Percentiles rank a stretch among this genome's conserved stretches.
Evolutionary conservation across 192 early-diverging fungal genomes (phyloP).

Genomic region (Lunasporangiospora selenospora): DNA sequence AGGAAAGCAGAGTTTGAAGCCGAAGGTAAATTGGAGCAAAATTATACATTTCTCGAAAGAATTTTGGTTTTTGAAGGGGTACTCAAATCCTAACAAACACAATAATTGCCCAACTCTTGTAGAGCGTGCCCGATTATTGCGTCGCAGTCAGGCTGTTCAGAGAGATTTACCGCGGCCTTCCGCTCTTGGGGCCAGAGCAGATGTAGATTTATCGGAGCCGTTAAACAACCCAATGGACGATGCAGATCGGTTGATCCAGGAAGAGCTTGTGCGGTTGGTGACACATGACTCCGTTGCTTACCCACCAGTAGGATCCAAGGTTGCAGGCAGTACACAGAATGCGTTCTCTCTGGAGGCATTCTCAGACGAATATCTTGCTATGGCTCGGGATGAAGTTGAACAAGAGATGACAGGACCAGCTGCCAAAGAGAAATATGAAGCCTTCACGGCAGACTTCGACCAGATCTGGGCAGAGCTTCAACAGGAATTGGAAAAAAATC

Average conservation of each 20-base stretch:
- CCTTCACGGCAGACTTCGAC: constrained; percentile 28
- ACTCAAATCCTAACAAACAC: too few species aligned
- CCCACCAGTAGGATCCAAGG: constrained; percentile 69
- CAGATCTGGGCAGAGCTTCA: constrained; percentile 33
- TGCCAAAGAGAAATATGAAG: constrained; percentile 42
- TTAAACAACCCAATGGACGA: constrained; percentile 33
- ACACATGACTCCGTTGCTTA: constrained; percentile 74
- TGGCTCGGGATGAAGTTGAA: constrained; percentile 56
- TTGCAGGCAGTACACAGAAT: constrained; percentile 45
- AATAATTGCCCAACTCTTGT: too few species aligned
- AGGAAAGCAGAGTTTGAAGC: constrained; percentile 54
- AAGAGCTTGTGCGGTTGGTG: constrained; percentile 77
- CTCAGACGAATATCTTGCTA: constrained; percentile 62
- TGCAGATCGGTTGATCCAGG: constrained; percentile 65
- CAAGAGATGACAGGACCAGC: constrained; percentile 42
- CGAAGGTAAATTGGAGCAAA: constrained; percentile 48
- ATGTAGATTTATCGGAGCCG: constrained; percentile 16
- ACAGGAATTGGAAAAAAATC: constrained; percentile 4
- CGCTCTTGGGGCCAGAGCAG: constrained; percentile 15
- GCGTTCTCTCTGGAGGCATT: constrained; percentile 51
- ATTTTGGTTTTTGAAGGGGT: too few species aligned
- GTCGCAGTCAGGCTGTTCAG: constrained; percentile 80
- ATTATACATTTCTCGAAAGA: not conserved
- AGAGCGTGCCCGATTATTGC: constrained; percentile 58
- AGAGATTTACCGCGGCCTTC: constrained; percentile 78